Evolutionary conservation across 108 stramenopile genomes (phyloP).

Genomic region (Skeletonema potamos): DNA sequence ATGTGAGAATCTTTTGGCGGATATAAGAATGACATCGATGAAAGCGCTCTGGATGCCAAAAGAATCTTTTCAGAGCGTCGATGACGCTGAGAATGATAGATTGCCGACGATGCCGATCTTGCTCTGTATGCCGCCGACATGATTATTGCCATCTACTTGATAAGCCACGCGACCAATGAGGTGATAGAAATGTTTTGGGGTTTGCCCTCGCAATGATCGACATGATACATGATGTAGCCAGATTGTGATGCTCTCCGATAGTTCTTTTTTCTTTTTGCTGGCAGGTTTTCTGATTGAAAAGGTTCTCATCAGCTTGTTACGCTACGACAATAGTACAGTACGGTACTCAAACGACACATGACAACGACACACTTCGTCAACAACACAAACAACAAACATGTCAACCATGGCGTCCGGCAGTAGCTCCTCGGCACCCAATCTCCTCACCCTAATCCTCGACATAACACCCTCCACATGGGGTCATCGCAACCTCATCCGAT

Average conservation of each 20-base stretch:
- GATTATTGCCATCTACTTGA: too few relatives aligned
- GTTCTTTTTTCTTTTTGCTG: not conserved
- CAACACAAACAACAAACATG: too few relatives aligned
- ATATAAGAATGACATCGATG: not conserved
- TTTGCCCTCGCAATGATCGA: not conserved
- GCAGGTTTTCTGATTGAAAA: not conserved
- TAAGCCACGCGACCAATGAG: too few relatives aligned
- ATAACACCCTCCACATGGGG: constrained; percentile 80
- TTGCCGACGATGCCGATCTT: not conserved
- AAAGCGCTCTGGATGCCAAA: not conserved
- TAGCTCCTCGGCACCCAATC: constrained; percentile 6
- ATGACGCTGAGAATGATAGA: not conserved
- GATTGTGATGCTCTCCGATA: not conserved
- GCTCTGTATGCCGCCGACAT: not conserved
- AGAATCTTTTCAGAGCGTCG: not conserved
- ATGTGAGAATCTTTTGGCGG: not conserved
- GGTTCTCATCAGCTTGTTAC: not conserved
- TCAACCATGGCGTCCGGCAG: not conserved
- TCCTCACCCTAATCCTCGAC: constrained; percentile 74
- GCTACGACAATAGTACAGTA: not conserved
- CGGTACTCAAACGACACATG: too few relatives aligned
- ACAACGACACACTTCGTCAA: not conserved
- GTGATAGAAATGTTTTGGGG: too few relatives aligned
- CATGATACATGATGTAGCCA: too few relatives aligned
- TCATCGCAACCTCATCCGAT: constrained; percentile 53